Evolutionary conservation across 352 stramenopile species (phyloP).

Genomic region (Pythium graminicola): DNA sequence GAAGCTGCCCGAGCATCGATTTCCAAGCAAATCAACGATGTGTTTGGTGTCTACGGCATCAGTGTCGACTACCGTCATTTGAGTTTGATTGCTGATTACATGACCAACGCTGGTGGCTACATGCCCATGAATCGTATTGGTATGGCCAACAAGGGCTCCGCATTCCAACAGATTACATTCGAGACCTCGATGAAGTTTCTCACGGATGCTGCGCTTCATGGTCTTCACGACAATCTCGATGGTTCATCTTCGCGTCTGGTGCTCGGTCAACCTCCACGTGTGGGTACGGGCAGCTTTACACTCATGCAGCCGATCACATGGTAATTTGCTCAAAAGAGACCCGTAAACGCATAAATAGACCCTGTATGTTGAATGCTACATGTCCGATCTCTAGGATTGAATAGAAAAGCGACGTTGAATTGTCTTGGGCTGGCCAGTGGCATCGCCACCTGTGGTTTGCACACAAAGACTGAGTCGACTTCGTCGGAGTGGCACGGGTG

Average conservation of each 20-base stretch:
- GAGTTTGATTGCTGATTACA: constrained; percentile 98
- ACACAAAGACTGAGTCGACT: constrained; percentile 40
- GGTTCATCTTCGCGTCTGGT: constrained; percentile 99
- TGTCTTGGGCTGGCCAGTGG: constrained; percentile 22
- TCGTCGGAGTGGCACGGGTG: too few relatives aligned
- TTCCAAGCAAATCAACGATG: constrained; percentile 97
- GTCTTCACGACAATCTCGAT: constrained; percentile 90
- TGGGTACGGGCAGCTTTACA: constrained; percentile 97
- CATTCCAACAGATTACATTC: constrained; percentile 98
- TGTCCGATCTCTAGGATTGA: constrained; percentile 15
- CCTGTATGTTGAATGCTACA: not conserved
- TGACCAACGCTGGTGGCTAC: constrained; percentile 97
- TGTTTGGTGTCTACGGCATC: constrained; percentile 99
- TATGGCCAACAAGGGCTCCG: constrained; percentile 98
- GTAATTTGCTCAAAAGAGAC: constrained; percentile 26
- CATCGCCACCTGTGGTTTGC: constrained; percentile 18
- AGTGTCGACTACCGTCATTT: constrained; percentile 98
- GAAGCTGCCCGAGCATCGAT: constrained; percentile 97
- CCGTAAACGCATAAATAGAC: constrained; percentile 9
- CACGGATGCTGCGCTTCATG: constrained; percentile 98
- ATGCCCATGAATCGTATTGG: constrained; percentile 94
- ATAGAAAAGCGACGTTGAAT: constrained; percentile 44
- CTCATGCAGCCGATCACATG: constrained; percentile 84
- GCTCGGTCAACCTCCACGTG: constrained; percentile 98
- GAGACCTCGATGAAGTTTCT: constrained; percentile 99